Base-by-base conservation (phyloP, 371 early-diverging fungal genomes). In the Apophysomyces trapeziformis region DNA sequence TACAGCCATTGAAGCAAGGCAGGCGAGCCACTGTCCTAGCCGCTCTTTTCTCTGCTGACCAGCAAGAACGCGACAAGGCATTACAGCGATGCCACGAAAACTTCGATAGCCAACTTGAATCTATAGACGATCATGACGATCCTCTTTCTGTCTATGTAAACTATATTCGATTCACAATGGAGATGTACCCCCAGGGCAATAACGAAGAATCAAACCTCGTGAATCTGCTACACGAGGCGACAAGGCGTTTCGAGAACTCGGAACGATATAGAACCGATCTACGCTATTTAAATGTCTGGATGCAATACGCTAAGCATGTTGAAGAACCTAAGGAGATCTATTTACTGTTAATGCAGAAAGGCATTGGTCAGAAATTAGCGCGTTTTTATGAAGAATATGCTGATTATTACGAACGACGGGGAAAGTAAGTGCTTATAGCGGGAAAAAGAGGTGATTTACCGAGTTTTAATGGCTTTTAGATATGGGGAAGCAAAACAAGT, bases 331-430 rank as follows among this genome's bases (percentile, higher is more conserved):
- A 75, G 0, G 87, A 91, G 0, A 82, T 95, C 6, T 96, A 89
- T 72, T 80, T 80, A 65, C 92, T 86, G 57, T 77, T 96, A 59
- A 67, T 84, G 38, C 68, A 77, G 13, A 90, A 94, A 57, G 75
- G 74, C 7, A 95, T 96, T 64, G 97, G 95, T 1, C 73, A 77
- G 26, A 69, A 76, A 18, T 67, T 87, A 13, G 85, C 93, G 0
- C 61, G 88, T 21, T 91, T 82, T 59, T 96, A 96, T 68, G 90
- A 92, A 64, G 92, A 92, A 50, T 93, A 94, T 66, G 93, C 92
- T 0, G 76, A 69, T 21, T 73, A 83, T 21, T 63, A 90, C 57
- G 93, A 94, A 69, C 56, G 68, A 1, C 38, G 45, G 12, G 67
- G 76, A 26, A 85, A 83, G 84, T 89, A 69, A 58, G 76, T 41